These are phyloP conservation scores for Aspergillus piperis DNA, from an alignment of 2,329 filamentous ascomycete genomes.

Conservation along the genomic window DNA sequence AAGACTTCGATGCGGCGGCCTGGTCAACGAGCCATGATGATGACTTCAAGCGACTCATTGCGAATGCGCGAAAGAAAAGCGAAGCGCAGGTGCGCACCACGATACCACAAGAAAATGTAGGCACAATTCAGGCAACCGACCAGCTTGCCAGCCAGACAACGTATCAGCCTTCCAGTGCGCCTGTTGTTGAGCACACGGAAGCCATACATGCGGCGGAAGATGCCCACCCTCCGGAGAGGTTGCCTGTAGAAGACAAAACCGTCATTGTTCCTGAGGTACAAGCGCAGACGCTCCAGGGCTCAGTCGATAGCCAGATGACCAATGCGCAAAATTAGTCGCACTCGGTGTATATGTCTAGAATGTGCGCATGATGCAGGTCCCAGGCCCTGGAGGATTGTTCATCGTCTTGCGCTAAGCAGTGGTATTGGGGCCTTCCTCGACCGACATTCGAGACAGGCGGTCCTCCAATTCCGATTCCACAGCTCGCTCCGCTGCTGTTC, in stretches of 20 bases:
- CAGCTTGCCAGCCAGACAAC: not conserved
- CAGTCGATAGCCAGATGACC: conserved; percentile 12
- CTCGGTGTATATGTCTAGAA: not conserved
- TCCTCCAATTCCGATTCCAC: conserved; percentile 39
- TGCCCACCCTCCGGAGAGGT: not conserved
- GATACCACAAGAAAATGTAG: conserved; percentile 24
- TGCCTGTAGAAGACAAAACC: conserved; percentile 5
- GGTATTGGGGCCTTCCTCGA: conserved; percentile 35
- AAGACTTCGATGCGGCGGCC: conserved; percentile 79
- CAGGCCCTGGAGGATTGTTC: not conserved
- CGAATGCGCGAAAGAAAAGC: conserved; percentile 65
- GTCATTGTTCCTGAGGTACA: conserved; percentile 9
- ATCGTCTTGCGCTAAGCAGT: conserved; percentile 21
- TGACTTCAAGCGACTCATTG: conserved; percentile 79
- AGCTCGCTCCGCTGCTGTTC: conserved; percentile 26
- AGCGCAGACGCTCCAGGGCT: conserved; percentile 6
- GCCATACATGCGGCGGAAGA: conserved; percentile 4
- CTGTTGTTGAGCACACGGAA: conserved; percentile 3
- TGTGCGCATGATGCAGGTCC: not conserved
- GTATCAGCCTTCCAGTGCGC: conserved; percentile 3
- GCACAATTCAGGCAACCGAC: not conserved
- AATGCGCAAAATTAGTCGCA: conserved; percentile 8
- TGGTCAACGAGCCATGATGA: conserved; percentile 73
- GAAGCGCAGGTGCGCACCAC: conserved; percentile 31
- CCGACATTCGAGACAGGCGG: conserved; percentile 45